Base-by-base conservation (phyloP, 2,329 filamentous ascomycete genomes). In the Karstenula rhodostoma region DNA sequence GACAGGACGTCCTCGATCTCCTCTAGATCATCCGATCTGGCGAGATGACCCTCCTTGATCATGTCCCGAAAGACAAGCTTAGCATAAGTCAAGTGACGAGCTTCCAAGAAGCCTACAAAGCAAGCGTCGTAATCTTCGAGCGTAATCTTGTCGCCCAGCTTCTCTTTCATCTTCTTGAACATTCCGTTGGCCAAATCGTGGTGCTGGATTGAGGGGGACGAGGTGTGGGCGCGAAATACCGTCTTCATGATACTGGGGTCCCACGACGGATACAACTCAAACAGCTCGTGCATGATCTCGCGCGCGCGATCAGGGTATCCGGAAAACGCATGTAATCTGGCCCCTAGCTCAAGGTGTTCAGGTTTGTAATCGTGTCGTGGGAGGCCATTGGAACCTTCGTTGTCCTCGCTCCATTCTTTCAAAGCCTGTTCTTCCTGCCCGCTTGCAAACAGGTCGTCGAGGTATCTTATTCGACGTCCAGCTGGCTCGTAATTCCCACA, bases 21-120 rank as follows among this genome's bases (percentile, higher is more conserved):
- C 9, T 49, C 35, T 8, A 56, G 71, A 4, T 77, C 78, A 25
- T 78, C 82, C 53, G 82, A 78, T n/a, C 79, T 72, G n/a, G 75
- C 72, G 2, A 75, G 58, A 10, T 77, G 77, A 48, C 79, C 78
- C 59, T 78, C 74, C 8, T 85, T 86, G 88, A 96, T 93, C 93
- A 97, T 96, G 74, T 97, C 92, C 67, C 90, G 91, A 76, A 96
- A 96, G 0, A 92, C 87, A 56, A 87, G 86, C 57, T 94, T 83
- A 0, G 91, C 92, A 61, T 89, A 84, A 61, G 90, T 85, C 6
- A 87, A 82, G 60, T 89, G 83, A 56, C 87, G 86, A 7, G 87
- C 84, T 23, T 88, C 82, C 27, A 97, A 79, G 70, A 96, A 92
- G 47, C 86, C 86, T 22, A 89, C 84, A 49, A 90, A 88, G 37